Base-by-base conservation (phyloP, 345 rosid genomes). In the Barbarea vulgaris region DNA sequence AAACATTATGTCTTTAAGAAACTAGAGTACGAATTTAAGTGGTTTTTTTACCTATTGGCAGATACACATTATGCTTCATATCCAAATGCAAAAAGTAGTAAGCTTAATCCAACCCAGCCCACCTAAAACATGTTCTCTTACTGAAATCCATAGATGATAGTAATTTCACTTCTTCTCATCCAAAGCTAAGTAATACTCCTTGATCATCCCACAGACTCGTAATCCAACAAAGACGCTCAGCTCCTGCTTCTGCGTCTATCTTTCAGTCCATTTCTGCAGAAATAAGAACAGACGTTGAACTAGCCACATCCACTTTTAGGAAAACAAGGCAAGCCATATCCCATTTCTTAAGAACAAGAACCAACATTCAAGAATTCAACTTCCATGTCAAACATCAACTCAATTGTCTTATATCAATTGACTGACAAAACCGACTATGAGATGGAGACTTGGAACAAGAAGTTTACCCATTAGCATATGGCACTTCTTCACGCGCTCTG, bases 221-320 rank as follows among this genome's bases (percentile, higher is more conserved):
- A 36, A 22, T 31, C 17, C 27, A 77, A 76, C 72, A 72, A 10
- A 34, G 47, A 57, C 66, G 41, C 80, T 87, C 78, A 95, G 84
- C 99, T 95, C 88, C 99, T 87, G 90, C 97, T 95, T 63, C 96
- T 74, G 79, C 87, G 97, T 21, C 91, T 87, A 54, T 95, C 99
- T 83, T 87, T 85, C 64, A 46, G 63, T 52, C 93, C 97, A 81
- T 90, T 87, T 72, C 99, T 95, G 96, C 71, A 82, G 46, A 73
- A 66, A 75, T 42, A 75, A 67, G 46, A 79, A 11, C 33, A 61
- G 31, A 52, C 14, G 3, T 8, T 22, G 73, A 50, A 57, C n/a
- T 6, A 13, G 46, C 42, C 37, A 69, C 9, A 55, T 41, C 18
- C 21, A 54, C 34, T 6, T 69, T 41, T 9, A 6, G 31, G 21